phyloP scores from a whole-genome alignment of 2,329 filamentous ascomycete genomes.

The Trichoderma sp. region DNA sequence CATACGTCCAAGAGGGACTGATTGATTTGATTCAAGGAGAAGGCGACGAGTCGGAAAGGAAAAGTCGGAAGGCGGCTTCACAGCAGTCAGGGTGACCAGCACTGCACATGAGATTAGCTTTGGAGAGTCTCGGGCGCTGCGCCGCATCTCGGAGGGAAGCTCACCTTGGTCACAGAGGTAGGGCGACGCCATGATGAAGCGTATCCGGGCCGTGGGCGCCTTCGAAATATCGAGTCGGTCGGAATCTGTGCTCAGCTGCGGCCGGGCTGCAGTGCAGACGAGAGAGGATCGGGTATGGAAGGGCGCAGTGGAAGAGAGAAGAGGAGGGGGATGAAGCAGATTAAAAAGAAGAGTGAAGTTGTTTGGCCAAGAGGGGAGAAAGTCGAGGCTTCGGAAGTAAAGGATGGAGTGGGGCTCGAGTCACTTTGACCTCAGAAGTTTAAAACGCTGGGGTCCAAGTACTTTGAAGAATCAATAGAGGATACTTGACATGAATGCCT shows the following conservation, averaged over 20 bases:
- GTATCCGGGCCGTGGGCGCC: not conserved
- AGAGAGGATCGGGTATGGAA: not conserved
- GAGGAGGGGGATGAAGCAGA: not conserved
- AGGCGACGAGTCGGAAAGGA: slow-evolving; percentile 34
- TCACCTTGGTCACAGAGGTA: slow-evolving; percentile 10
- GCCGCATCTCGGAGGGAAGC: not conserved
- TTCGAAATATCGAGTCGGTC: not conserved
- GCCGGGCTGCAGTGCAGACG: not conserved
- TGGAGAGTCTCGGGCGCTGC: not conserved
- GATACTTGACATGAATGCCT: not conserved
- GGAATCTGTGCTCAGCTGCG: not conserved
- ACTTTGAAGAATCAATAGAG: not conserved
- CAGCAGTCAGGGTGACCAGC: slow-evolving; percentile 33
- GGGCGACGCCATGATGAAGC: not conserved
- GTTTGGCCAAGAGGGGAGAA: not conserved
- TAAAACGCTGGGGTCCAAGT: not conserved
- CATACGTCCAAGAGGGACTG: slow-evolving; percentile 44
- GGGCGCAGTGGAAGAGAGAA: not conserved
- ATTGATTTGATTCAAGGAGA: slow-evolving; percentile 35
- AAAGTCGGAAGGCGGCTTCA: slow-evolving; percentile 27
- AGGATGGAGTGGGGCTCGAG: slow-evolving; percentile 22
- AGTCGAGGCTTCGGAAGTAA: slow-evolving; percentile 21
- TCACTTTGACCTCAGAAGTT: slow-evolving; percentile 10
- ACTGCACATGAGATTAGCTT: slow-evolving; percentile 26
- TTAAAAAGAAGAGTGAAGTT: slow-evolving; percentile 8